Conservation (phyloP, 2,329 filamentous ascomycete species). For the Pezicula carpinea region DNA sequence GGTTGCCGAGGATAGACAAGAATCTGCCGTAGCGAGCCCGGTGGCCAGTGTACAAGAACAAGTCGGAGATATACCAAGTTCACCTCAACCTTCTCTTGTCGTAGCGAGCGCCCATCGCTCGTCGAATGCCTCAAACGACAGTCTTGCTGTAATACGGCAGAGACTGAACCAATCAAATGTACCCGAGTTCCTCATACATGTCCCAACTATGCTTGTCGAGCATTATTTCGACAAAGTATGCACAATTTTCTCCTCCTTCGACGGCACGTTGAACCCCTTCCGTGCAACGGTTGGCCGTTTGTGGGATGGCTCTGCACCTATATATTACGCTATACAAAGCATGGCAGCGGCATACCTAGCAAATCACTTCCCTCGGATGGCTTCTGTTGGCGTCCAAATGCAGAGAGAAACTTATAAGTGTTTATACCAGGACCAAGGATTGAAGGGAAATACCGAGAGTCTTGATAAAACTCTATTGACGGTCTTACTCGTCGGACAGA, state of each 20-base stretch:
- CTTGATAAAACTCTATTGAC: slow-evolving; percentile 53
- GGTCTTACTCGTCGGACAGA: slow-evolving; percentile 53
- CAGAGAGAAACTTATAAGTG: slow-evolving; percentile 33
- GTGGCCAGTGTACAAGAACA: not conserved
- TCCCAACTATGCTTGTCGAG: slow-evolving; percentile 52
- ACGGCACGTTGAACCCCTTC: slow-evolving; percentile 58
- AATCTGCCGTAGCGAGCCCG: not conserved
- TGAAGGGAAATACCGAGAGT: slow-evolving; percentile 40
- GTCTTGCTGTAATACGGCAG: slow-evolving; percentile 1
- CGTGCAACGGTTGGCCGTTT: slow-evolving; percentile 51
- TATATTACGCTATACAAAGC: slow-evolving; percentile 57
- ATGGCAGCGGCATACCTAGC: slow-evolving; percentile 59
- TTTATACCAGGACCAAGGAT: slow-evolving; percentile 41
- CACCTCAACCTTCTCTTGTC: not conserved
- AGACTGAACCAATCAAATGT: not conserved
- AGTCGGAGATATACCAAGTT: not conserved
- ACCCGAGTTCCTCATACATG: slow-evolving; percentile 25
- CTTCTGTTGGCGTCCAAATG: slow-evolving; percentile 42
- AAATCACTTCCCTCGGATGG: slow-evolving; percentile 51
- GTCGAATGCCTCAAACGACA: not conserved
- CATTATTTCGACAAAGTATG: slow-evolving; percentile 62
- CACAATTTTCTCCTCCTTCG: slow-evolving; percentile 58
- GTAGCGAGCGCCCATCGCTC: not conserved
- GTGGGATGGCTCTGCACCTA: slow-evolving; percentile 52
- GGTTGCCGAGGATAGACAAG: not conserved